phyloP scores from a whole-genome alignment of 2,329 filamentous ascomycete species.

The Metarhizium rileyi region DNA sequence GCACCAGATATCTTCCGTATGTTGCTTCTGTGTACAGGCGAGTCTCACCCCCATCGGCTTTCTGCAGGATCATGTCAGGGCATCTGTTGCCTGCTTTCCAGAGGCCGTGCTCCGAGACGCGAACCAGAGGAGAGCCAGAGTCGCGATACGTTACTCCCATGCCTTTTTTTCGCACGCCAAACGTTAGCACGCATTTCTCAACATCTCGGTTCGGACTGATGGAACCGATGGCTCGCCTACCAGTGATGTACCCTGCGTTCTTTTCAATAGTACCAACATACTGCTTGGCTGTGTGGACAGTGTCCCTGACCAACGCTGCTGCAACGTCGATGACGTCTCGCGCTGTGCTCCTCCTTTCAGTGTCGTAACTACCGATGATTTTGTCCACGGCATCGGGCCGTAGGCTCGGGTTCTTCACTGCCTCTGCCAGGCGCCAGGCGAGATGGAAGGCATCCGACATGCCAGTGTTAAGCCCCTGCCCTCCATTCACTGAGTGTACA shows the following conservation, averaged over 20 bases:
- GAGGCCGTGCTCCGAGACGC: conserved; percentile 21
- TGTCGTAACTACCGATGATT: conserved; percentile 33
- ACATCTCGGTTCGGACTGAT: background rate
- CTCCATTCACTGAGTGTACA: conserved; percentile 45
- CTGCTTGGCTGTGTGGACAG: conserved; percentile 30
- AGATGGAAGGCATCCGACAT: conserved; percentile 46
- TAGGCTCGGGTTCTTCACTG: conserved; percentile 16
- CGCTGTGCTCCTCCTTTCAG: conserved; percentile 32
- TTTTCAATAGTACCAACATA: conserved; percentile 37
- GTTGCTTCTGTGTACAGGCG: conserved; percentile 22
- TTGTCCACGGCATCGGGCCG: conserved; percentile 12
- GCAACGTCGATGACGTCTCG: conserved; percentile 37
- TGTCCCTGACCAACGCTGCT: conserved; percentile 35
- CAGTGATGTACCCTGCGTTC: conserved; percentile 39
- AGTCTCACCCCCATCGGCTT: conserved; percentile 8
- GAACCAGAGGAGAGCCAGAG: conserved; percentile 24
- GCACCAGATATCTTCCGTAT: conserved; percentile 23
- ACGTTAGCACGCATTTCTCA: background rate
- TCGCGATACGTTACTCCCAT: conserved; percentile 33
- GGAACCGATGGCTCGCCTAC: conserved; percentile 14
- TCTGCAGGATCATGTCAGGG: conserved; percentile 24
- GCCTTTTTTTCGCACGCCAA: conserved; percentile 10
- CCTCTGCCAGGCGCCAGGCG: conserved; percentile 38
- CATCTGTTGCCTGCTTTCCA: conserved; percentile 29
- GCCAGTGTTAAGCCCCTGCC: conserved; percentile 50